Evolutionary conservation across 1,139 yeast genomes (phyloP), one percentile per base, ranked within the genome.

Genomic region (Pichia cactophila): DNA sequence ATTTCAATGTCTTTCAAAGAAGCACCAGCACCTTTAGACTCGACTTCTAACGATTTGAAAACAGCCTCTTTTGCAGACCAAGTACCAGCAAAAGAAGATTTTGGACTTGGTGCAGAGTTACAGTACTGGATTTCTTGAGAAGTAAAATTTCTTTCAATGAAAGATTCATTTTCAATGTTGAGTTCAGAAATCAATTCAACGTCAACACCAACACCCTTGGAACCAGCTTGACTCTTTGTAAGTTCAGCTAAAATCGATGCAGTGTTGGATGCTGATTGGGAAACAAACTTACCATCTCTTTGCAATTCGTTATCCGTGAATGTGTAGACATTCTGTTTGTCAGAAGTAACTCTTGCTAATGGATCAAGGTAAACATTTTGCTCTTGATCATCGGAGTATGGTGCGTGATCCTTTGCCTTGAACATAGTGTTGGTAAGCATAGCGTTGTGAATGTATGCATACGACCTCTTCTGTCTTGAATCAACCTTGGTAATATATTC

Each of bases 41-140:
- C 78, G 55, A 88, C 95, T 55, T 95, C 92, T 62, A 92, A 76
- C 23, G 96, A 87, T 75, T 92, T 92, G 81, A 92, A 92, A 41
- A 89, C 97, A 39, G 99, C 98, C 72, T 92, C 99, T 73, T 92
- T 92, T 48, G 98, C 98, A 42, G 96, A 87, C 99, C 99, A 92
- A 46, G 95, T 86, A 49, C 99, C 99, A 37, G 98, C 90, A 70
- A 78, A 92, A 8, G 97, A 88, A 23, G 97, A 89, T 66, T 81
- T 87, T 50, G 95, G 86, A 58, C 76, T 76, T 41, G 96, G 73
- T 41, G 96, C 80, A 46, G 73, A 64, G 51, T 70, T 65, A 69
- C 97, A 90, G 75, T 92, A 92, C 45, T 71, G 74, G 59, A 83
- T 82, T 73, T 92, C 99, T 26, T 70, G 74, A 10, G 68, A 72